phyloP scores from a whole-genome alignment of 768 basidiomycete species.

The Hebeloma cylindrosporum region DNA sequence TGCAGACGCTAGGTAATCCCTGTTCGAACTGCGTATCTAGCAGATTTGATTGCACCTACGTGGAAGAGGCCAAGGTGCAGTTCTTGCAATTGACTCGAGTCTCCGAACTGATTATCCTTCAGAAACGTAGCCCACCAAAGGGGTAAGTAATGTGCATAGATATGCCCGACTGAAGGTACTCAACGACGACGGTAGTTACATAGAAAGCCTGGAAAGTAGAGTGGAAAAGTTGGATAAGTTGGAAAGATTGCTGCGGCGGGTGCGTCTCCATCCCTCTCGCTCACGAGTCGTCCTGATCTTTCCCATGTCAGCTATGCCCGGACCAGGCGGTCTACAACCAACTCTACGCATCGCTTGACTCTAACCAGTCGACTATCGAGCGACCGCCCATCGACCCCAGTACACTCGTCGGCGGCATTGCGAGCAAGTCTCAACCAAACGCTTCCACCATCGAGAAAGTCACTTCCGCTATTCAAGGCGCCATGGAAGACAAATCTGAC shows the following conservation, averaged over 20 bases:
- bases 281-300: background rate
- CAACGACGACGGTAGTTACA: constrained; percentile 37
- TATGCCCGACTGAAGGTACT: background rate
- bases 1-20: constrained; percentile 61
- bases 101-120: constrained; percentile 5
- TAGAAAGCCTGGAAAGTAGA: constrained; percentile 61
- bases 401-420: constrained; percentile 15
- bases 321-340: constrained; percentile 62
- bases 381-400: constrained; percentile 22
- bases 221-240: constrained; percentile 66
- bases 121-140: constrained; percentile 64
- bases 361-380: constrained; percentile 19
- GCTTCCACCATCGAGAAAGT: constrained; percentile 25
- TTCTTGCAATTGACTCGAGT: constrained; percentile 14
- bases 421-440: background rate
- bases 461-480: constrained; percentile 35
- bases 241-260: constrained; percentile 48
- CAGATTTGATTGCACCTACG: constrained; percentile 65
- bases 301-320: constrained; percentile 55
- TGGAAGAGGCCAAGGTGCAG: constrained; percentile 65
- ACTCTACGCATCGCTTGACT: constrained; percentile 39
- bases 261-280: constrained; percentile 21
- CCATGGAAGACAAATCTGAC: constrained; percentile 13
- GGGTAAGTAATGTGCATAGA: constrained; percentile 37
- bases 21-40: constrained; percentile 71